Percentiles rank a stretch among this genome's conserved stretches.
Conservation (phyloP, 441 rosid species). For the Flueggea neowawraea region DNA sequence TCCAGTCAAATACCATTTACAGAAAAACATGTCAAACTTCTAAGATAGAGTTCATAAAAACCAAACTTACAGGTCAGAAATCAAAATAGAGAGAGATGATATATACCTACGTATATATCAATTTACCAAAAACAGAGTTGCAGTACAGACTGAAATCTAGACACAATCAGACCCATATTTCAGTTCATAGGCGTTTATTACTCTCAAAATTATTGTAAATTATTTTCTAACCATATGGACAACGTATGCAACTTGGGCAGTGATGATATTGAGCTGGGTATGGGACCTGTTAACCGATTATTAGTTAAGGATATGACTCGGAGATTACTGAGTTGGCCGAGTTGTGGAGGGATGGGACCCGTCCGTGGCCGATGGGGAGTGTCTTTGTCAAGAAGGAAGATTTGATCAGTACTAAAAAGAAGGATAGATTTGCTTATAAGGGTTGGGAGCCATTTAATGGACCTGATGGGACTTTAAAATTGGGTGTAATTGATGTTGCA, state of each 20-base stretch:
- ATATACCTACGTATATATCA: too few relatives aligned
- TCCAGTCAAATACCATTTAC: too few relatives aligned
- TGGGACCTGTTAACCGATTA: constrained; percentile 71
- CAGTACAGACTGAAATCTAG: too few relatives aligned
- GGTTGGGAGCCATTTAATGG: constrained; percentile 90
- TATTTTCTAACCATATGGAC: too few relatives aligned
- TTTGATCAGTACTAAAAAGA: neutral
- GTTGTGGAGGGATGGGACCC: constrained; percentile 32
- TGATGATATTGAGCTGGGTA: constrained; percentile 46
- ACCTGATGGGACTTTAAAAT: constrained; percentile 51
- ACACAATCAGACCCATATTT: too few relatives aligned
- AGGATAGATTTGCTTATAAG: constrained; percentile 6
- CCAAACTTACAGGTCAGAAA: too few relatives aligned
- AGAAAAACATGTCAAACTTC: too few relatives aligned
- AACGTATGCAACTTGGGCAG: constrained; percentile 59
- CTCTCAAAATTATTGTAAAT: too few relatives aligned
- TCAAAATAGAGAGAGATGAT: too few relatives aligned
- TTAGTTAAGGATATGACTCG: constrained; percentile 63
- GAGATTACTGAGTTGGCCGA: constrained; percentile 43
- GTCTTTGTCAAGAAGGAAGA: constrained; percentile 34
- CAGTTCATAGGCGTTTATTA: too few relatives aligned
- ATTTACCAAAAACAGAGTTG: too few relatives aligned
- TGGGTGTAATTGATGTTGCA: constrained; percentile 89
- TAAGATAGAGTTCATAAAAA: too few relatives aligned
- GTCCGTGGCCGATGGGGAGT: constrained; percentile 64